These are phyloP conservation scores for Cadophora gregata DNA, from an alignment of 2,329 filamentous ascomycete genomes.

Conservation along the genomic window DNA sequence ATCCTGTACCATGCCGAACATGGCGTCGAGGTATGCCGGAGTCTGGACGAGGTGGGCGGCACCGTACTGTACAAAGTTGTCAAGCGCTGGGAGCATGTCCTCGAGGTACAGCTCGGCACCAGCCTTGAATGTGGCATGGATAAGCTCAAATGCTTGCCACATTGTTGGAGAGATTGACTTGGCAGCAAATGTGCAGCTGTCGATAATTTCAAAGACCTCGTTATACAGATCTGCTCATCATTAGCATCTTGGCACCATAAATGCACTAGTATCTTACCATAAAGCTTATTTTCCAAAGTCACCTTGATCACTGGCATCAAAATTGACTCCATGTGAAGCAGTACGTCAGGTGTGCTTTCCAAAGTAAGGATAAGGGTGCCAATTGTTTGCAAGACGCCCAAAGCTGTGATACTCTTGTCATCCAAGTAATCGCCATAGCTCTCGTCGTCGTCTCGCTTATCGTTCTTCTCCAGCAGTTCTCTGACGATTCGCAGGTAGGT, in stretches of 20 bases:
- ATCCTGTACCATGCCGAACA: conserved; percentile 92
- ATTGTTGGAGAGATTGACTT: conserved; percentile 95
- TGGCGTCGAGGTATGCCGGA: conserved; percentile 82
- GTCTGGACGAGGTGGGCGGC: conserved; percentile 80
- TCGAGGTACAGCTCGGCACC: conserved; percentile 97
- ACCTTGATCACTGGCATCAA: conserved; percentile 97
- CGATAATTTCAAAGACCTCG: conserved; percentile 98
- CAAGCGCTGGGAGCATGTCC: conserved; percentile 96
- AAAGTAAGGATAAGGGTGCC: conserved; percentile 95
- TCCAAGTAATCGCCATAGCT: conserved; percentile 90
- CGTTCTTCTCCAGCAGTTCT: conserved; percentile 88
- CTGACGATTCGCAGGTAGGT: conserved; percentile 94
- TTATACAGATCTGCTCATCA: conserved; percentile 80
- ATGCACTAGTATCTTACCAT: conserved; percentile 61
- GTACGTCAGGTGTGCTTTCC: conserved; percentile 94
- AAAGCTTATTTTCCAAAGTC: conserved; percentile 96
- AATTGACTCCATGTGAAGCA: conserved; percentile 92
- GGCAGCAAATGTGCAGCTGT: conserved; percentile 97
- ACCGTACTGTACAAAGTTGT: conserved; percentile 97
- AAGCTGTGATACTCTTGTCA: conserved; percentile 97
- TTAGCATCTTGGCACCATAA: conserved; percentile 33
- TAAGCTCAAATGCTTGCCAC: conserved; percentile 98
- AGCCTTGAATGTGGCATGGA: conserved; percentile 96
- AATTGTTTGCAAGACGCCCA: conserved; percentile 96
- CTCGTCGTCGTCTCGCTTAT: conserved; percentile 73